Conservation (phyloP, 2,329 filamentous ascomycete genomes). For the Chrysosporium keratinophilum region DNA sequence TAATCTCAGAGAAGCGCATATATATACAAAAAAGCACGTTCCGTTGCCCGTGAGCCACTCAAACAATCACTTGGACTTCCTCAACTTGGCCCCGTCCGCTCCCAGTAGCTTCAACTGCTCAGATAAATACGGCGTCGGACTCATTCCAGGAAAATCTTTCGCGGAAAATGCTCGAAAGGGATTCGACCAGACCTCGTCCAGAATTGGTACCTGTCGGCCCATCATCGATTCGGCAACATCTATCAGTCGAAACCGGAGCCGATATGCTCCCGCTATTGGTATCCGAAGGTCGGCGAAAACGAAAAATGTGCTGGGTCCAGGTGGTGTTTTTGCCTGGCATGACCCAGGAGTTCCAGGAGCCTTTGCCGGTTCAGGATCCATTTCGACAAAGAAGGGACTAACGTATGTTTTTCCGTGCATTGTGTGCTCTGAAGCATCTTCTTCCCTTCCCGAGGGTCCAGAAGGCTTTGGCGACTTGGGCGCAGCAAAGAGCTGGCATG, state of each 20-base stretch:
- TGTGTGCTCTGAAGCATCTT: slow-evolving; percentile 20
- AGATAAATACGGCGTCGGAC: slow-evolving; percentile 31
- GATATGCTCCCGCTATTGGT: slow-evolving; percentile 36
- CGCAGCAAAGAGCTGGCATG: slow-evolving; percentile 35
- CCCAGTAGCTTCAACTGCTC: slow-evolving; percentile 34
- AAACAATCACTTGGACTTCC: slow-evolving; percentile 23
- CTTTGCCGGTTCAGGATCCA: slow-evolving; percentile 35
- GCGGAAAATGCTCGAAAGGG: slow-evolving; percentile 35
- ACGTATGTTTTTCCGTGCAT: slow-evolving; percentile 34
- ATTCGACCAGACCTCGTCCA: slow-evolving; percentile 33
- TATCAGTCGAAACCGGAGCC: slow-evolving; percentile 39
- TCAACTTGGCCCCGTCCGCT: slow-evolving; percentile 34
- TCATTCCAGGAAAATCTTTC: slow-evolving; percentile 38
- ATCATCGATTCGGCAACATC: slow-evolving; percentile 27
- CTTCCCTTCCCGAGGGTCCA: neutral
- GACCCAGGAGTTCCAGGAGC: slow-evolving; percentile 29
- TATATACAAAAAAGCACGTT: neutral
- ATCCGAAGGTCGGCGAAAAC: slow-evolving; percentile 41
- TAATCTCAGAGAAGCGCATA: neutral
- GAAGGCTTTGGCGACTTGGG: slow-evolving; percentile 8
- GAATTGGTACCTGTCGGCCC: slow-evolving; percentile 30
- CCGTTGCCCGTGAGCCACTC: neutral
- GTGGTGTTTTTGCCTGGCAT: slow-evolving; percentile 13
- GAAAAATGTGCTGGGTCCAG: slow-evolving; percentile 36
- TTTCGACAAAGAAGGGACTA: slow-evolving; percentile 34